Evolutionary conservation across 2,329 filamentous ascomycete species (phyloP).

Genomic region (Monilinia polystroma): DNA sequence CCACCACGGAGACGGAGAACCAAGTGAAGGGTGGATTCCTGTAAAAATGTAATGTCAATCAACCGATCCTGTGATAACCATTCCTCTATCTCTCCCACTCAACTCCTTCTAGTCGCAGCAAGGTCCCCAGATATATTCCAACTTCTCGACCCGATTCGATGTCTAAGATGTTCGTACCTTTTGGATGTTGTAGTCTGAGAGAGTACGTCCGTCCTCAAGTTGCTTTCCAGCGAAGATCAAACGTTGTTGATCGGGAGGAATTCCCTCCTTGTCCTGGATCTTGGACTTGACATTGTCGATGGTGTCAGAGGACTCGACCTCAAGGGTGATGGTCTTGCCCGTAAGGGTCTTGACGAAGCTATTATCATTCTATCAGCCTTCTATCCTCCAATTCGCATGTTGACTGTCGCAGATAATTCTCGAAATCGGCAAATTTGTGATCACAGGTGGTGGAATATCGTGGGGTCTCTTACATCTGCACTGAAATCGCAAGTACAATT

Average conservation of each 20-base stretch:
- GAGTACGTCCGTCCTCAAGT: conserved; percentile 95
- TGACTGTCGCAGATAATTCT: conserved; percentile 1
- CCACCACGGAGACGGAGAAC: conserved; percentile 98
- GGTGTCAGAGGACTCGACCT: conserved; percentile 98
- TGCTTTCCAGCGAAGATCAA: conserved; percentile 99
- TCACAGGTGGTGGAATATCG: conserved; percentile 36
- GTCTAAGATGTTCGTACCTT: conserved; percentile 59
- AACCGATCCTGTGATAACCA: conserved; percentile 13
- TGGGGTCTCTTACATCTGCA: conserved; percentile 77
- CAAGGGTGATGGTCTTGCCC: conserved; percentile 99
- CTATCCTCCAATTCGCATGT: conserved; percentile 19
- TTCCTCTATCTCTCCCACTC: not conserved
- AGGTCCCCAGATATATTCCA: not conserved
- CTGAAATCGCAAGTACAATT: conserved; percentile 50
- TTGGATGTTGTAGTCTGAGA: conserved; percentile 99
- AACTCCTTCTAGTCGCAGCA: not conserved
- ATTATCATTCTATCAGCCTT: conserved; percentile 37
- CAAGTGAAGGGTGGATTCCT: conserved; percentile 98
- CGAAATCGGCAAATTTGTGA: conserved; percentile 18
- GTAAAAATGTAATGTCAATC: conserved; percentile 33
- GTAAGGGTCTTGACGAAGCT: conserved; percentile 99
- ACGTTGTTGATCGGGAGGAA: conserved; percentile 96
- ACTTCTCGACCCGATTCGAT: not conserved
- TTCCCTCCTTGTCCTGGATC: conserved; percentile 99
- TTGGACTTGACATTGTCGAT: conserved; percentile 99